A percentile compares a stretch with the other conserved stretches of the same genome.
Evolutionary conservation across 495 filamentous ascomycete genomes (phyloP).

Genomic region (Penicillium paradoxum): DNA sequence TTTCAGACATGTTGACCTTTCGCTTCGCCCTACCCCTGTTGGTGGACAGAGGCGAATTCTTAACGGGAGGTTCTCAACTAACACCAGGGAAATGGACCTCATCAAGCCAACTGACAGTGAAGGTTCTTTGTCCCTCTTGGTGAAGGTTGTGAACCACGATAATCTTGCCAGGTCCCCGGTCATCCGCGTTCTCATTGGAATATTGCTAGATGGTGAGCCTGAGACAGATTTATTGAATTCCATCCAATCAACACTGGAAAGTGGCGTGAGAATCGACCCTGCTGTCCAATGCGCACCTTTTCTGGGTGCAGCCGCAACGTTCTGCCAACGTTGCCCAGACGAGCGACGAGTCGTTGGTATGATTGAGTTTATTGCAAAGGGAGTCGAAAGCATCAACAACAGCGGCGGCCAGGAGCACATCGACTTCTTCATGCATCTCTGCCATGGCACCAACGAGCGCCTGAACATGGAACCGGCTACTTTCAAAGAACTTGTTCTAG

Average conservation of each 20-base stretch:
- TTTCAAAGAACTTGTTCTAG: slow-evolving; percentile 44
- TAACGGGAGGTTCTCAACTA: slow-evolving; percentile 37
- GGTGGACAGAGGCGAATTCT: slow-evolving; percentile 24
- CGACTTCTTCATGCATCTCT: slow-evolving; percentile 50
- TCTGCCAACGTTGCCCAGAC: slow-evolving; percentile 42
- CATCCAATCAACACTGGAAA: slow-evolving; percentile 45
- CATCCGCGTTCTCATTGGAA: slow-evolving; percentile 34
- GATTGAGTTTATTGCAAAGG: slow-evolving; percentile 48
- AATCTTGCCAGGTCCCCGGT: slow-evolving; percentile 23
- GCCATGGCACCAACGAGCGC: slow-evolving; percentile 37
- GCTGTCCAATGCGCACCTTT: slow-evolving; percentile 51
- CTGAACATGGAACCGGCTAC: slow-evolving; percentile 26
- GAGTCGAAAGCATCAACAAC: slow-evolving; percentile 52
- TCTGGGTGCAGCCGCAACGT: slow-evolving; percentile 46
- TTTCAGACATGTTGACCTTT: slow-evolving; percentile 39
- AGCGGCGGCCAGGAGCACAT: slow-evolving; percentile 56
- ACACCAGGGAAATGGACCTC: slow-evolving; percentile 32
- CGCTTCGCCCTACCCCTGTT: slow-evolving; percentile 21
- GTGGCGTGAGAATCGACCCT: slow-evolving; percentile 52
- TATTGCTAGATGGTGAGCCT: slow-evolving; percentile 45
- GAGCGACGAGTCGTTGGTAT: slow-evolving; percentile 36
- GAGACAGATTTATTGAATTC: slow-evolving; percentile 33
- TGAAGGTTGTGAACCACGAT: slow-evolving; percentile 41
- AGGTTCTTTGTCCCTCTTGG: slow-evolving; percentile 34
- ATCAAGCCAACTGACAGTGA: slow-evolving; percentile 30